Evolutionary conservation across 345 rosid species (phyloP), one percentile per base, ranked within the genome.

Genomic region (Hirschfeldia incana): DNA sequence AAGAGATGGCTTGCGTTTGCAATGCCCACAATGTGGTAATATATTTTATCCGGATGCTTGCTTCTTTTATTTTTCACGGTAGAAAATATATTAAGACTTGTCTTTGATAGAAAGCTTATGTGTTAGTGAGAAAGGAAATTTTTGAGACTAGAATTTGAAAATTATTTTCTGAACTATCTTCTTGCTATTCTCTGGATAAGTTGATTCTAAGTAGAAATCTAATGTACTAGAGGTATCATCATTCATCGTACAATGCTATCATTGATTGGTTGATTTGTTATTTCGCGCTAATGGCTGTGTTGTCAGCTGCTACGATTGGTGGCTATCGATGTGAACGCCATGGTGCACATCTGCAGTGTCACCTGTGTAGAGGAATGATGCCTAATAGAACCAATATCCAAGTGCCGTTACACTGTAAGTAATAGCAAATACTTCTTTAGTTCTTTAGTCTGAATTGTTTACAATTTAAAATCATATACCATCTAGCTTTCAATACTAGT

Each of bases 1-100:
- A 80, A 80, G 76, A 81, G 87, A 84, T 44, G 76, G 62, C 70
- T 76, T 15, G 59, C 86, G 69, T 70, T 70, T 76, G 72, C 86
- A 76, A 71, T 94, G 98, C 78, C 92, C 85, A 76, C 97, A 94
- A 70, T 94, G 98, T 81, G 95, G 97, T 94, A 89, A 84, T 67
- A 44, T 58, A 49, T 55, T 51, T 53, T 71, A 65, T 78, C 65
- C 63, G 37, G 65, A 62, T 62, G 42, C 49, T 17, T 61, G 63
- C 61, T 74, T 30, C 55, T 39, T 69, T 12, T 11, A 57, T 73
- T 65, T 34, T 8, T 32, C 5, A 17, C 67, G 1, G 8, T 29
- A 59, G 37, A 17, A 4, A 30, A 7, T 1, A 61, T 5, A 8
- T 1, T 36, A 46, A 21, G 8, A 21, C 17, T 17, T 57, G 12